phyloP scores from a whole-genome alignment of 2,329 filamentous ascomycete genomes.

The Penicillium digitatum region DNA sequence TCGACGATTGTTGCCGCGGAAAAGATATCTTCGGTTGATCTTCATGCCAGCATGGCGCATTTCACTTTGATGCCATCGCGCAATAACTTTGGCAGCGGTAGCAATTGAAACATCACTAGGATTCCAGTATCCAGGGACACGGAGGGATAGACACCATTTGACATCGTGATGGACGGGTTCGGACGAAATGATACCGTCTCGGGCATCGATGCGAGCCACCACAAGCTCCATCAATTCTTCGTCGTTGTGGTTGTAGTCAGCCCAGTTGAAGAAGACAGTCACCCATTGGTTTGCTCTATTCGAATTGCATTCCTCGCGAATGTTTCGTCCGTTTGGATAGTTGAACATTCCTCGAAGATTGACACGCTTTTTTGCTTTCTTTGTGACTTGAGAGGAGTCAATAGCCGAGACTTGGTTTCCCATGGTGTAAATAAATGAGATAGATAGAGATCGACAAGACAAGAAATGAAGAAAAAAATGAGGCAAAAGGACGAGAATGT shows the following conservation, averaged over 20 bases:
- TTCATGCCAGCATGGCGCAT: background rate
- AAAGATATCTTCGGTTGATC: background rate
- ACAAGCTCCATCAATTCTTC: background rate
- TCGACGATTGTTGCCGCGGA: background rate
- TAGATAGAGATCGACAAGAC: background rate
- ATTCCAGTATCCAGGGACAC: background rate
- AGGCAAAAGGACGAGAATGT: background rate
- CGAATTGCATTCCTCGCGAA: background rate
- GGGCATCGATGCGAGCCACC: background rate
- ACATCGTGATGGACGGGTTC: slow-evolving; percentile 2
- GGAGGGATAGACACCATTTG: background rate
- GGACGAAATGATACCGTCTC: slow-evolving; percentile 1
- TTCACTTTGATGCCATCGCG: background rate
- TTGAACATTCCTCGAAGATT: background rate
- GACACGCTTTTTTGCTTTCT: background rate
- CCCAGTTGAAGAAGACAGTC: slow-evolving; percentile 6
- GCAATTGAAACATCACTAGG: background rate
- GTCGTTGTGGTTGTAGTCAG: background rate
- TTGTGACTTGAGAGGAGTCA: background rate
- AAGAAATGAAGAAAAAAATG: background rate
- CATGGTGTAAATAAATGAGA: background rate
- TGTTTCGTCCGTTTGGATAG: background rate
- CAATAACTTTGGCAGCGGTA: background rate
- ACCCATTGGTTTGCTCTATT: background rate
- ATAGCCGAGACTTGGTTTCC: background rate